Percentiles rank a stretch among this genome's conserved stretches.
Conservation (phyloP, 1,284 basidiomycete genomes). For the Microbotryum lychnidis-dioicae region DNA sequence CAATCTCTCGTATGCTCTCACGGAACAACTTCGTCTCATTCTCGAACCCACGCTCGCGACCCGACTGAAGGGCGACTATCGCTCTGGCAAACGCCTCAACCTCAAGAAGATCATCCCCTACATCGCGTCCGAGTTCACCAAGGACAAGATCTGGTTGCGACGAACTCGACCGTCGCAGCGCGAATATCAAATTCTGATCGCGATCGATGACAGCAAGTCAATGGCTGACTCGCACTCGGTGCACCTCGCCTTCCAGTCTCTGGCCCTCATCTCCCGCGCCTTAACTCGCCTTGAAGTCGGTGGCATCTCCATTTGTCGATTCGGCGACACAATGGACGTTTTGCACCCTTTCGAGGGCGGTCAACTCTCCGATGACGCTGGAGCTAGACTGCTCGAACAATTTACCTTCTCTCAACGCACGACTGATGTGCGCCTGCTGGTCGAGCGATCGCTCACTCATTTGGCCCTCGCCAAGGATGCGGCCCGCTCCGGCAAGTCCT, state of each 20-base stretch:
- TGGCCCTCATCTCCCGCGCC: conserved; percentile 85
- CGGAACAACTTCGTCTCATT: conserved; percentile 94
- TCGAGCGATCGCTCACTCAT: conserved; percentile 72
- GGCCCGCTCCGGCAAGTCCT: conserved; percentile 53
- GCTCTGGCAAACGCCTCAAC: conserved; percentile 94
- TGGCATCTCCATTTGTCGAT: conserved; percentile 83
- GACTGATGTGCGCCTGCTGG: conserved; percentile 77
- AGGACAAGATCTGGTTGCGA: conserved; percentile 98
- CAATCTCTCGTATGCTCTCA: conserved; percentile 81
- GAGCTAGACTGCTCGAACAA: conserved; percentile 67
- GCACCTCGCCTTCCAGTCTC: conserved; percentile 88
- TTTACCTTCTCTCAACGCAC: conserved; percentile 87
- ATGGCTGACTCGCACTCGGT: conserved; percentile 93
- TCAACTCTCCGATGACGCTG: conserved; percentile 67
- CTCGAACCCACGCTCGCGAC: conserved; percentile 92
- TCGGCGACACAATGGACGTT: conserved; percentile 79
- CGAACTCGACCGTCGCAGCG: conserved; percentile 86
- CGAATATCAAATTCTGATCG: conserved; percentile 92
- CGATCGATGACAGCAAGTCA: conserved; percentile 90
- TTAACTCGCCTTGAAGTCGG: conserved; percentile 89
- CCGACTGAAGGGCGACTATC: conserved; percentile 91
- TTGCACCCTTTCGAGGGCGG: conserved; percentile 72
- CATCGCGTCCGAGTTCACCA: conserved; percentile 97
- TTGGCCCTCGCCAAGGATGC: conserved; percentile 66
- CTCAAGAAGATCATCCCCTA: conserved; percentile 99